phyloP scores from a whole-genome alignment of 768 basidiomycete species.

The Omphalotus guepiniiformis region DNA sequence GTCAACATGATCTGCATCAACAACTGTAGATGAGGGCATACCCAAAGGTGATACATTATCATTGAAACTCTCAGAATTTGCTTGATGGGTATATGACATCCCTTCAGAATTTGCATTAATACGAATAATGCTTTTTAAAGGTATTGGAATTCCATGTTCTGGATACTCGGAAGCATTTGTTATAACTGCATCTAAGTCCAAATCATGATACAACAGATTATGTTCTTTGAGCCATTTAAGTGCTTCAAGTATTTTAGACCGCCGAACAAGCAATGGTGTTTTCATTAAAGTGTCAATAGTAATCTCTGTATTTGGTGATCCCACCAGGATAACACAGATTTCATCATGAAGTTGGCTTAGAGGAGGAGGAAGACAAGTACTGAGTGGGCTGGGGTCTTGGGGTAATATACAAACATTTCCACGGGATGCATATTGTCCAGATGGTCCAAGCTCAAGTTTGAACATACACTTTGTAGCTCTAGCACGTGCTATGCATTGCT shows the following conservation, averaged over 20 bases:
- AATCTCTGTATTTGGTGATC: slow-evolving; percentile 14
- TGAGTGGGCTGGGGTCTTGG: slow-evolving; percentile 13
- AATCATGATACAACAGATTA: slow-evolving; percentile 16
- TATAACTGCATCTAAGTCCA: slow-evolving; percentile 4
- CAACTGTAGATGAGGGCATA: slow-evolving; percentile 10
- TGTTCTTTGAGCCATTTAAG: too few relatives aligned
- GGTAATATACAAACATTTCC: slow-evolving; percentile 19
- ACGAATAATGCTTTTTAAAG: slow-evolving; percentile 6
- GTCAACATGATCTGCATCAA: slow-evolving; percentile 12
- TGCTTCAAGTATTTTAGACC: too few relatives aligned
- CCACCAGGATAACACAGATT: slow-evolving; percentile 19
- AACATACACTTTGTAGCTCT: slow-evolving; percentile 15
- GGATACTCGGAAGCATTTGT: slow-evolving; percentile 12
- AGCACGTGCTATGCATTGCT: slow-evolving; percentile 16
- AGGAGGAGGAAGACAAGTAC: slow-evolving; percentile 12
- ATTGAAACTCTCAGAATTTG: slow-evolving; percentile 12
- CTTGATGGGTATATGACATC: slow-evolving; percentile 13
- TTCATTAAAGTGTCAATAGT: slow-evolving; percentile 11
- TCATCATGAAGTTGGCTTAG: slow-evolving; percentile 12
- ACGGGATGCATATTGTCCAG: slow-evolving; percentile 16
- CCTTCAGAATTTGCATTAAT: slow-evolving; percentile 9
- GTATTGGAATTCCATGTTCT: slow-evolving; percentile 10
- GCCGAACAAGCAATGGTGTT: slow-evolving; percentile 14
- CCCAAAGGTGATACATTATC: background rate
- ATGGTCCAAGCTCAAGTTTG: slow-evolving; percentile 13